Evolutionary conservation across 2,329 filamentous ascomycete genomes (phyloP).

Genomic region (Cordyceps pruinosa): DNA sequence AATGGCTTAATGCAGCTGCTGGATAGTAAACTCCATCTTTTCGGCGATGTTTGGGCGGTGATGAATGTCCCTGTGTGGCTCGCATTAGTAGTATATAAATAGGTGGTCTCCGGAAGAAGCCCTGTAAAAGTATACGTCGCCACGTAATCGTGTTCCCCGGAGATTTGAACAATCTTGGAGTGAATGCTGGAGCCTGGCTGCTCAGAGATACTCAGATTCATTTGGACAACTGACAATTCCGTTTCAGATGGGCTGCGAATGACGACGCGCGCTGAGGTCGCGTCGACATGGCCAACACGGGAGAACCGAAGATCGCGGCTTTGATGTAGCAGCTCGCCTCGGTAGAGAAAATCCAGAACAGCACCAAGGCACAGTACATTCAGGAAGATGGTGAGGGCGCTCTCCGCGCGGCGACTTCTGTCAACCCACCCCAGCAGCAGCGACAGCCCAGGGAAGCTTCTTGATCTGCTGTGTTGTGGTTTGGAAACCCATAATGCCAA

Average conservation of each 20-base stretch:
- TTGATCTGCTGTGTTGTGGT: neutral
- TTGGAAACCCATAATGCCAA: neutral
- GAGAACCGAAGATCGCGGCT: slow-evolving; percentile 52
- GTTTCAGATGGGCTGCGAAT: slow-evolving; percentile 49
- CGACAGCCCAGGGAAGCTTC: neutral
- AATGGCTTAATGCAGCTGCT: slow-evolving; percentile 64
- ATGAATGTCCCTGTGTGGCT: slow-evolving; percentile 56
- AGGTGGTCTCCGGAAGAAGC: slow-evolving; percentile 50
- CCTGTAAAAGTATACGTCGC: slow-evolving; percentile 43
- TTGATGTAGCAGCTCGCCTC: slow-evolving; percentile 48
- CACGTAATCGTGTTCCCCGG: slow-evolving; percentile 55
- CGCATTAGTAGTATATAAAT: slow-evolving; percentile 55
- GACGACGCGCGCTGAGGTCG: slow-evolving; percentile 52
- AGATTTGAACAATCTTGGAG: slow-evolving; percentile 36
- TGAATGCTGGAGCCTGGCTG: slow-evolving; percentile 23
- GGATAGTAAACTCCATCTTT: slow-evolving; percentile 48
- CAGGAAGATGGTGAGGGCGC: neutral
- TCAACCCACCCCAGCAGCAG: slow-evolving; percentile 4
- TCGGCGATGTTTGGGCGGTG: slow-evolving; percentile 40
- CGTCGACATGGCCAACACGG: slow-evolving; percentile 57
- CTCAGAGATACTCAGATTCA: slow-evolving; percentile 21
- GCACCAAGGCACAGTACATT: slow-evolving; percentile 3
- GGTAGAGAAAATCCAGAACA: slow-evolving; percentile 47
- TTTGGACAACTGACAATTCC: slow-evolving; percentile 21
- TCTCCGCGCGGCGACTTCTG: neutral